Base-by-base conservation (phyloP, 1,139 yeast genomes). In the Kluyveromyces sp. region DNA sequence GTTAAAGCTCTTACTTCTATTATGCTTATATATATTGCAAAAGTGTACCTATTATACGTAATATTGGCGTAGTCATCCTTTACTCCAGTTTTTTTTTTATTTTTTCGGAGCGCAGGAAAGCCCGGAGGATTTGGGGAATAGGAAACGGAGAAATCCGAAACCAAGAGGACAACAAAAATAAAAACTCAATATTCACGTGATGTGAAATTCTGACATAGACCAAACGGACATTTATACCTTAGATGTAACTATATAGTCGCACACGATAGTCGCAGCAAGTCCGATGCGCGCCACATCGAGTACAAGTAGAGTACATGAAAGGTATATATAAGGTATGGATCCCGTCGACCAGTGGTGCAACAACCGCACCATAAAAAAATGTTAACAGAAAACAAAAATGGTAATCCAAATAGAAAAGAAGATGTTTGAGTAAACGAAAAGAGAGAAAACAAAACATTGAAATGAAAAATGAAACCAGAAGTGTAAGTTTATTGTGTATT, bases 261-360 rank as follows among this genome's bases (percentile, higher is more conserved):
- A 21, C 31, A 26, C 39, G 25, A 38, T 28, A 30, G 41, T 38
- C 41, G 41, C 41, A 29, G 41, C 41, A 29, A 25, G 31, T 26
- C 15, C 8, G 27, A 21, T 30, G 34, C 41, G 41, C 41, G 41
- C 41, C 41, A 30, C 34, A 30, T 30, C 21, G 34, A 38, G 30
- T 10, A 33, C 15, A 15, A 15, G 15, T 33, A 33, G 15, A 10
- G 4, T 33, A 33, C 34, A 7, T 6, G 15, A 2, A 33, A 4
- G 5, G 15, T 21, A 10, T 33, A 33, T 10, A 33, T 33, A 33
- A 6, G 2, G 21, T 15, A 1, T 15, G 21, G 21, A 15, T 15
- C 21, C 21, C 21, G 21, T 15, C 2, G 21, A 15, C 21, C 21
- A 15, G 21, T 15, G 21, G 21, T 15, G 21, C 21, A 15, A 15